Base-by-base conservation (phyloP, 2,329 filamentous ascomycete genomes). In the Xylariaceae sp. region DNA sequence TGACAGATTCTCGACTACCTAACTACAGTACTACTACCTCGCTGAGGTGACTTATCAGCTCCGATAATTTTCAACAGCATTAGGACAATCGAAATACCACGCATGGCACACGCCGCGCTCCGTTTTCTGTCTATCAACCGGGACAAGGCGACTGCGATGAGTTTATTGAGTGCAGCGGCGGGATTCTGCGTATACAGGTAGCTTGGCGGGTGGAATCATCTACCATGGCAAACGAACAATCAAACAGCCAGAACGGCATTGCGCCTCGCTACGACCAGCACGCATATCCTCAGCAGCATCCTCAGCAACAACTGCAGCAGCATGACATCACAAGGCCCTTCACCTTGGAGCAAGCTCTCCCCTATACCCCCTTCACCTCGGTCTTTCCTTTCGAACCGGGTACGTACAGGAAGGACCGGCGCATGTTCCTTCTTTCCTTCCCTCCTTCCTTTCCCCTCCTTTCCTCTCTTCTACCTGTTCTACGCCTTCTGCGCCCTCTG, bases 361-460 rank as follows among this genome's bases (percentile, higher is more conserved):
- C 89, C n/a, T 93, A 87, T 74, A 90, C 90, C 49, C 90, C 91
- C 20, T 88, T 93, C 70, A 90, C 88, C 47, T 91, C 89, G 2
- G 88, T 93, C 47, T 81, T 90, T 50, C 90, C 90, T 2, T 91
- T 93, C 72, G 85, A 89, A 71, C 83, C 89, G 63, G 86, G 90
- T 92, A 74, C 61, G 79, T 68, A 20, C 40, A 32, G 23, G 23
- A 37, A 3, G 7, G 19, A 10, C 29, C 19, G 21, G 53, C 58
- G 50, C 18, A 21, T 56, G 54, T 59, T 51, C 58, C 23, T 29
- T 42, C 52, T 48, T 40, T 44, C 32, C 32, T 20, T 48, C 32
- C 37, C 44, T 37, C 54, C 49, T 61, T 40, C 51, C 51, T 20
- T 40, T 26, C 18, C 45, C 52, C 48, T 14, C 51, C n/a, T 47